These are phyloP conservation scores for Barnettozyma californica DNA, from an alignment of 805 yeast genomes.

Conservation along the genomic window DNA sequence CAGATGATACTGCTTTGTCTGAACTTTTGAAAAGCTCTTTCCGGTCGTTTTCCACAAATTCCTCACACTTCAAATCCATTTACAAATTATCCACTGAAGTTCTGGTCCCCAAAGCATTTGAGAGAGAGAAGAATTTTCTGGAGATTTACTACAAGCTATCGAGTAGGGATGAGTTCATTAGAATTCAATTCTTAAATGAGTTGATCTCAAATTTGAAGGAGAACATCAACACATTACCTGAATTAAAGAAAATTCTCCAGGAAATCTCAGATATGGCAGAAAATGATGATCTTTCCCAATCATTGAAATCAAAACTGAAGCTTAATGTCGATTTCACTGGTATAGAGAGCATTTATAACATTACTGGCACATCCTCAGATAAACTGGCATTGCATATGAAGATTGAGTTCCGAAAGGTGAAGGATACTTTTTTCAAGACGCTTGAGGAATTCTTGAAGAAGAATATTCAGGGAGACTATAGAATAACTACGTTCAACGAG, in stretches of 20 bases:
- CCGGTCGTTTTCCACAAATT: conserved; percentile 14
- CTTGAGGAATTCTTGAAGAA: conserved; percentile 17
- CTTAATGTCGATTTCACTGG: conserved; percentile 1
- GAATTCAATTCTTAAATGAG: conserved; percentile 22
- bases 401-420: conserved; percentile 20
- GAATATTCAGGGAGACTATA: conserved; percentile 10
- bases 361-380: background rate
- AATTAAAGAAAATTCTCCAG: conserved; percentile 7
- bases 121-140: conserved; percentile 13
- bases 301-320: conserved; percentile 15
- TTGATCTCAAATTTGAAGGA: conserved; percentile 14
- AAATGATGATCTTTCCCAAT: conserved; percentile 10
- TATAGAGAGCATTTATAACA: background rate
- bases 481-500: conserved; percentile 34
- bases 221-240: conserved; percentile 3
- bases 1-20: conserved; percentile 17
- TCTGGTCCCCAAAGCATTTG: conserved; percentile 13
- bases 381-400: conserved; percentile 16
- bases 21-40: conserved; percentile 15
- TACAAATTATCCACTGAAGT: conserved; percentile 18
- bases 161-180: conserved; percentile 20
- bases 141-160: conserved; percentile 21
- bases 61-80: conserved; percentile 15
- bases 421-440: conserved; percentile 12
- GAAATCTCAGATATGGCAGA: conserved; percentile 11